Base-by-base conservation (phyloP, 495 filamentous ascomycete genomes). In the Terfezia claveryi region DNA sequence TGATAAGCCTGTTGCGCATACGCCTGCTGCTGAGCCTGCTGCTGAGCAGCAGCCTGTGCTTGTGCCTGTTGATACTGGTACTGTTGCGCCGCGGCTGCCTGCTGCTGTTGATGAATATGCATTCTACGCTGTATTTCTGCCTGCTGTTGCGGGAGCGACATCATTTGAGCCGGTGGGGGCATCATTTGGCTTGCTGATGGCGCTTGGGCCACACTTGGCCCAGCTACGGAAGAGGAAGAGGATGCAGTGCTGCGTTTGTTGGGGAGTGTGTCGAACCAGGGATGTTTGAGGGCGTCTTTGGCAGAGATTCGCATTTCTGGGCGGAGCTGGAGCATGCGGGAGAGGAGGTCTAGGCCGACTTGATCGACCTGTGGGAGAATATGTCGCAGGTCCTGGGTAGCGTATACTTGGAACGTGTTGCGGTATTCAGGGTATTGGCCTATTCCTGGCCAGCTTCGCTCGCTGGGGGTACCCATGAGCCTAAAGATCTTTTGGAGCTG, bases 401-500 rank as follows among this genome's bases (percentile, higher is more conserved):
- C 82, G 64, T 87, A 98, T 64, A 94, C 81, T 59, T 89, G 89
- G 72, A 89, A 92, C 52, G 79, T 89, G 32, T 80, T 74, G 71
- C 94, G 92, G 75, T 96, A 96, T 67, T 98, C 91, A 8, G 87
- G 86, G 63, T 89, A 88, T 62, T 80, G 75, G 23, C 79, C 80
- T 65, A 96, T 87, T 4, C 86, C 86, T 1, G 88, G 88, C 88
- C 88, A 96, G 2, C 83, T 84, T 50, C 85, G 77, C 67, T 94
- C 88, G 0, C 83, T 88, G 0, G 88, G 88, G 1, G 88, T 95
- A 38, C 88, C 88, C 88, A 95, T 95, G 52, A 95, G 80, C 32
- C 88, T 82, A 77, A 94, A 95, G 68, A 95, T 95, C 63, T 92
- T 87, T 56, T 87, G 73, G 53, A 94, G 78, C 67, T 95, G 88